Percentiles rank a stretch among this genome's conserved stretches.
These are phyloP conservation scores for Saussurea involucrata DNA, from an alignment of 129 eudicot genomes.

Conservation along the genomic window DNA sequence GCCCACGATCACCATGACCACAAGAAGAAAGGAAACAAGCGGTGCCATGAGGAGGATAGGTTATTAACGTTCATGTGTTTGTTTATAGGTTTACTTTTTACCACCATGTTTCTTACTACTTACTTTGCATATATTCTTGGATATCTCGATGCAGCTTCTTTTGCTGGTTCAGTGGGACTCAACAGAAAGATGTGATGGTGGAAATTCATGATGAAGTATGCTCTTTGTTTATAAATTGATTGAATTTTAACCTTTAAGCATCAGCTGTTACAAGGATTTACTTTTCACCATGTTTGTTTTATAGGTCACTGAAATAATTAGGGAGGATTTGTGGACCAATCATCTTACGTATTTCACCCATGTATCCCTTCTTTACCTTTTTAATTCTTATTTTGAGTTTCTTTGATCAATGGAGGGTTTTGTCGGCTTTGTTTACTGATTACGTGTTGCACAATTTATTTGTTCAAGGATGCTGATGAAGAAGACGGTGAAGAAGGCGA, in stretches of 20 bases:
- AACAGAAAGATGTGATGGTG: slow-evolving; percentile 45
- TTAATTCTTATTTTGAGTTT: not conserved
- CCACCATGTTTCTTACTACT: not conserved
- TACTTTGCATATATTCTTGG: not conserved
- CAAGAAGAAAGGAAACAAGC: slow-evolving; percentile 74
- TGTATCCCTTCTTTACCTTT: slow-evolving; percentile 26
- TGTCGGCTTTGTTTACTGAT: slow-evolving; percentile 5
- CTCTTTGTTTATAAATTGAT: not conserved
- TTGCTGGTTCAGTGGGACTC: slow-evolving; percentile 71
- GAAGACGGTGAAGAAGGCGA: slow-evolving; percentile 53
- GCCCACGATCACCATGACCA: slow-evolving; percentile 39
- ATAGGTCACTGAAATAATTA: too few species aligned
- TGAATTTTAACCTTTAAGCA: not conserved
- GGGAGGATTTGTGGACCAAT: slow-evolving; percentile 95
- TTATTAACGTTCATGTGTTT: not conserved
- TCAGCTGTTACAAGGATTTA: not conserved
- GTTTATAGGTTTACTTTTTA: not conserved
- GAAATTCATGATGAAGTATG: slow-evolving; percentile 76
- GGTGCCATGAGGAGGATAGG: slow-evolving; percentile 76
- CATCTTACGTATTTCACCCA: slow-evolving; percentile 76
- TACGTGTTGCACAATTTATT: not conserved
- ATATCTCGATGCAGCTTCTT: slow-evolving; percentile 62
- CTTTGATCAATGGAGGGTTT: not conserved
- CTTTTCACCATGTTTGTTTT: not conserved
- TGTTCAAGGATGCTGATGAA: slow-evolving; percentile 77